Percentiles rank a stretch among this genome's conserved stretches.
Conservation (phyloP, 495 filamentous ascomycete genomes). For the Pyrenopolyporus hunteri region DNA sequence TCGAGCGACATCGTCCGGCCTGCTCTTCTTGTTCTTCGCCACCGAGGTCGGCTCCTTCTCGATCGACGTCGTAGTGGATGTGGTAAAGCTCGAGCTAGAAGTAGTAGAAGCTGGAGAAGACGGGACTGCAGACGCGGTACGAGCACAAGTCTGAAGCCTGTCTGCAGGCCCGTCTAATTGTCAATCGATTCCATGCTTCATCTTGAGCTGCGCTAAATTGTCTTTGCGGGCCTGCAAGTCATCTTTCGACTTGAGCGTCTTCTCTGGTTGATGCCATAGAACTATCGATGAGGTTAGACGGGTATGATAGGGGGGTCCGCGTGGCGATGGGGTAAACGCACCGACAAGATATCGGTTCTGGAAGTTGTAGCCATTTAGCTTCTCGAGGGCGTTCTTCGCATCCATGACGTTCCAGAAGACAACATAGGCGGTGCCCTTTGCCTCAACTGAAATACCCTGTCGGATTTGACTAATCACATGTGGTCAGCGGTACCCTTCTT, state of each 20-base stretch:
- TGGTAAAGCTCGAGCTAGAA: constrained; percentile 43
- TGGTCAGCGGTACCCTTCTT: constrained; percentile 41
- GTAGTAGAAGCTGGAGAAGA: constrained; percentile 51
- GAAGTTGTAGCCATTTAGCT: constrained; percentile 99
- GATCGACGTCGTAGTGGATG: constrained; percentile 36
- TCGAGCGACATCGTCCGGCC: constrained; percentile 42
- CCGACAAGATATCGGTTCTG: constrained; percentile 99
- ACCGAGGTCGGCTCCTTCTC: constrained; percentile 40
- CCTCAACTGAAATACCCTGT: constrained; percentile 95
- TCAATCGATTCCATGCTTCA: constrained; percentile 98
- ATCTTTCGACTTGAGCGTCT: constrained; percentile 91
- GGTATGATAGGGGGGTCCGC: not conserved
- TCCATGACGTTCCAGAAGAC: constrained; percentile 99
- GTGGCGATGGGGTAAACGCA: constrained; percentile 55
- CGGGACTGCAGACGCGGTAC: constrained; percentile 59
- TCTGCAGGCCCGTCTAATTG: constrained; percentile 66
- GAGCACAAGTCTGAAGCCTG: constrained; percentile 50
- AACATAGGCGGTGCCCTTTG: constrained; percentile 97
- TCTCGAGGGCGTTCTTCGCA: constrained; percentile 98
- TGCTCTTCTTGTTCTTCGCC: constrained; percentile 39
- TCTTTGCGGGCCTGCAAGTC: constrained; percentile 93
- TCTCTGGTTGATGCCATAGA: constrained; percentile 97
- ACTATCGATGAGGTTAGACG: constrained; percentile 60
- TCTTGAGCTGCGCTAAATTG: constrained; percentile 96
- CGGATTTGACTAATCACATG: constrained; percentile 89